phyloP scores from a whole-genome alignment of 2,329 filamentous ascomycete genomes.

The Tolypocladium endophyticum region DNA sequence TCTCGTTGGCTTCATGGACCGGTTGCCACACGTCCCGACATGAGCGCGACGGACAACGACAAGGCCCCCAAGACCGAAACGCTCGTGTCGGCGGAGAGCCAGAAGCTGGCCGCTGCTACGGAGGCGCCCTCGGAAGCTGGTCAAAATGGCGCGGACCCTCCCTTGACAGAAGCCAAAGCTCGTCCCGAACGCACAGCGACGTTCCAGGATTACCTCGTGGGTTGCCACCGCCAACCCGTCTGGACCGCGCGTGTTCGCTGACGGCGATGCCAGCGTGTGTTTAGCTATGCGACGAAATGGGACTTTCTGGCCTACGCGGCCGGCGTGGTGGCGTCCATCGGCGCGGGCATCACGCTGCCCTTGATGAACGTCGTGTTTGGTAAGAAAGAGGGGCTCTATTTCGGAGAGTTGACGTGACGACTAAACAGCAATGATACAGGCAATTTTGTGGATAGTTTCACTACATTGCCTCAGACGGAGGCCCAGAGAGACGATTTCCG shows the following conservation, averaged over 20 bases:
- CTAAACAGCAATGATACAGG: constrained; percentile 15
- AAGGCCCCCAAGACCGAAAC: background rate
- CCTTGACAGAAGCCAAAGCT: background rate
- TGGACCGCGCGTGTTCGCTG: background rate
- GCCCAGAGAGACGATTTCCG: constrained; percentile 27
- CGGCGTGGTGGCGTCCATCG: constrained; percentile 37
- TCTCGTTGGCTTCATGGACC: background rate
- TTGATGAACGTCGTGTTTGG: constrained; percentile 51
- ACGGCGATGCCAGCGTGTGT: constrained; percentile 29
- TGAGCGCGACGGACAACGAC: background rate
- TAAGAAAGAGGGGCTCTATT: constrained; percentile 10
- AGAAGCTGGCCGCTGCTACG: background rate
- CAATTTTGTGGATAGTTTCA: constrained; percentile 38
- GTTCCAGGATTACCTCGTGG: constrained; percentile 32
- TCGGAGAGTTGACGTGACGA: background rate
- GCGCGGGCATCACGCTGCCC: constrained; percentile 43
- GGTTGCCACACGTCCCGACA: background rate
- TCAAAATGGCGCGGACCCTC: background rate
- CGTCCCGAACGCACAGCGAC: constrained; percentile 28
- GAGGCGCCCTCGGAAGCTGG: background rate
- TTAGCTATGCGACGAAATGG: constrained; percentile 42
- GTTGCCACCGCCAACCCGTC: background rate
- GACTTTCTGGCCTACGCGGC: constrained; percentile 37
- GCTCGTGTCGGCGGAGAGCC: background rate
- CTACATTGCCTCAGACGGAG: constrained; percentile 20